These are phyloP conservation scores for Tricholoma hemisulphureum DNA, from an alignment of 768 basidiomycete species.

Conservation along the genomic window DNA sequence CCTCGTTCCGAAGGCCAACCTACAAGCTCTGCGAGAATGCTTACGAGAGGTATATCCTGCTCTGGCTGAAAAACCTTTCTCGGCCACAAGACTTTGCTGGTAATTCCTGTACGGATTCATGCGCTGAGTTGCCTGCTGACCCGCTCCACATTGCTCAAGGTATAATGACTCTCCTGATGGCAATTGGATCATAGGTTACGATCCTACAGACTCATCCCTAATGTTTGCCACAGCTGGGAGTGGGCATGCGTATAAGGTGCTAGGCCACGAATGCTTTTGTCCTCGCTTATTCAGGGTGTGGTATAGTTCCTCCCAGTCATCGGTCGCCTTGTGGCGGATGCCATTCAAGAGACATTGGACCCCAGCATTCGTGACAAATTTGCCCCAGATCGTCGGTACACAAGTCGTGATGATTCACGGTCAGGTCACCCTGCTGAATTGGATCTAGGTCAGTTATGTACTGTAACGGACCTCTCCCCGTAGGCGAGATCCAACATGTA, in stretches of 20 bases:
- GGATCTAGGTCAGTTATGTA: conserved; percentile 49
- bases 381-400: conserved; percentile 49
- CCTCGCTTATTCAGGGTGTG: not conserved
- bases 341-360: conserved; percentile 63
- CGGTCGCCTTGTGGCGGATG: conserved; percentile 72
- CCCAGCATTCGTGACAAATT: conserved; percentile 57
- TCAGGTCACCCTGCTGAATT: conserved; percentile 35
- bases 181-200: conserved; percentile 85
- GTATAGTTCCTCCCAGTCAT: conserved; percentile 82
- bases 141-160: conserved; percentile 42
- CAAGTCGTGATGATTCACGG: conserved; percentile 8
- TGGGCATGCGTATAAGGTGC: conserved; percentile 85
- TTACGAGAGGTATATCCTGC: conserved; percentile 70
- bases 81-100: conserved; percentile 85
- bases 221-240: conserved; percentile 85
- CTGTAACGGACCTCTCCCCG: conserved; percentile 39
- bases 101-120: conserved; percentile 25
- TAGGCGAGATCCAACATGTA: not conserved
- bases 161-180: conserved; percentile 86
- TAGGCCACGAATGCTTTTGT: not conserved
- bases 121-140: not conserved
- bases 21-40: conserved; percentile 48
- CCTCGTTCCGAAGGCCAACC: conserved; percentile 60
- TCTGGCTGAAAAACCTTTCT: conserved; percentile 70
- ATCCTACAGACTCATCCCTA: conserved; percentile 54